Percentiles rank a stretch among this genome's conserved stretches.
Conservation (phyloP, 2,329 filamentous ascomycete genomes). For the Fusarium subtropicale region DNA sequence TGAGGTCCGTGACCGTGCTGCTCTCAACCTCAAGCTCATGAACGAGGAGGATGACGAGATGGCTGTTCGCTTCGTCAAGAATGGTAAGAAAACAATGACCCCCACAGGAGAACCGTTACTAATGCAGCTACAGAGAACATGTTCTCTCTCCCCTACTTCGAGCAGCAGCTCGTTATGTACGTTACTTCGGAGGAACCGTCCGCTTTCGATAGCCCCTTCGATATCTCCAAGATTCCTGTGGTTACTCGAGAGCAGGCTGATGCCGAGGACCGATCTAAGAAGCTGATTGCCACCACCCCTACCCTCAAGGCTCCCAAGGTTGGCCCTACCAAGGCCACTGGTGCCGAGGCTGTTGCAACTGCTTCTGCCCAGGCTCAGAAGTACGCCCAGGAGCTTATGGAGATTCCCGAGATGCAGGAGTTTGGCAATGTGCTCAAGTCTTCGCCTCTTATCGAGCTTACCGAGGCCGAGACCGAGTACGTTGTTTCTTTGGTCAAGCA, state of each 20-base stretch:
- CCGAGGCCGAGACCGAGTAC: conserved; percentile 97
- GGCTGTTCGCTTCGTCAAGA: conserved; percentile 90
- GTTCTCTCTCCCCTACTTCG: conserved; percentile 93
- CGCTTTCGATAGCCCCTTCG: conserved; percentile 87
- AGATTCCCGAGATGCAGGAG: conserved; percentile 89
- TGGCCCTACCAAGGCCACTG: conserved; percentile 77
- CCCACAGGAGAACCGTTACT: background rate
- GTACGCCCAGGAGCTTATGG: conserved; percentile 86
- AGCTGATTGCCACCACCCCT: conserved; percentile 90
- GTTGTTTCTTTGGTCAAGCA: conserved; percentile 95
- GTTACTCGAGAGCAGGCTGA: conserved; percentile 96
- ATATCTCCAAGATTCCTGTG: conserved; percentile 89
- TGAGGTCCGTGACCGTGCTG: conserved; percentile 95
- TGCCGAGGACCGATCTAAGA: conserved; percentile 96
- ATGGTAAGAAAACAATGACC: conserved; percentile 66
- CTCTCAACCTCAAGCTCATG: conserved; percentile 92
- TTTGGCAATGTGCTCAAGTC: conserved; percentile 95
- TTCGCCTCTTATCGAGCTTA: conserved; percentile 85
- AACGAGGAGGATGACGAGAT: conserved; percentile 89
- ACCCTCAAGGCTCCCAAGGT: conserved; percentile 93
- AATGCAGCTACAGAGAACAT: conserved; percentile 76
- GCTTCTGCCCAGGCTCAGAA: conserved; percentile 86
- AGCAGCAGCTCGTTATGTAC: conserved; percentile 97
- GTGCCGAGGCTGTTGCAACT: conserved; percentile 79
- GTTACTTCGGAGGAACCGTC: conserved; percentile 92